Evolutionary conservation across 1,284 basidiomycete genomes (phyloP), one percentile per base, ranked within the genome.

Genomic region (Puccinia sorghi): DNA sequence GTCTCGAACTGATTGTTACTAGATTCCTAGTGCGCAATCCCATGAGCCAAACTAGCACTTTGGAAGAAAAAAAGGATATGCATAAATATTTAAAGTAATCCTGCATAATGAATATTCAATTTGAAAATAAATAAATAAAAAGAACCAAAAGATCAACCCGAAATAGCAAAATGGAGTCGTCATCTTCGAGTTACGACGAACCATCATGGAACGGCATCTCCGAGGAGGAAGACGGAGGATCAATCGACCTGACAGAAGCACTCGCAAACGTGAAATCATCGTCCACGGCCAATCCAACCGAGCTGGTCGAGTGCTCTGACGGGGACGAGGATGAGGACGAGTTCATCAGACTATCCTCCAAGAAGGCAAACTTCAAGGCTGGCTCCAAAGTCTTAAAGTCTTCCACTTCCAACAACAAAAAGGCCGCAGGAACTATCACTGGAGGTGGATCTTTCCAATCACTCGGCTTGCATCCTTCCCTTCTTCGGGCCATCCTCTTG

Each of bases 401-500:
- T 6, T 50, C 66, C 32, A 11, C 63, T 8, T 20, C 48, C 41
- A 41, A 59, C 22, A 41, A 59, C 22, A 59, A 46, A 71, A 73
- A 73, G 20, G 74, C 25, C 43, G 63, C 22, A 70, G 67, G 32
- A 37, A 46, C 57, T 17, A 64, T 82, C 5, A 82, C 82, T 27
- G 82, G 82, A 12, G 82, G 82, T 20, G 83, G 83, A 11, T 84
- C 83, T 4, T 84, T 84, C 80, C 83, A 84, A 70, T 74, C 81
- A 17, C 77, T 82, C 93, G 94, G 93, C 72, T 88, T 98, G 7
- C 89, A 92, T 82, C 93, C 94, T 0, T 89, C 90, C 46, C 86
- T 98, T 0, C 87, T 97, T 39, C 90, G 93, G 66, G 91, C 94
- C 1, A 87, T 99, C 59, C 91, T 92, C 2, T 87, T 97, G n/a